These are phyloP conservation scores for Fraxinus greggii DNA, from an alignment of 305 asterid genomes.

Conservation along the genomic window DNA sequence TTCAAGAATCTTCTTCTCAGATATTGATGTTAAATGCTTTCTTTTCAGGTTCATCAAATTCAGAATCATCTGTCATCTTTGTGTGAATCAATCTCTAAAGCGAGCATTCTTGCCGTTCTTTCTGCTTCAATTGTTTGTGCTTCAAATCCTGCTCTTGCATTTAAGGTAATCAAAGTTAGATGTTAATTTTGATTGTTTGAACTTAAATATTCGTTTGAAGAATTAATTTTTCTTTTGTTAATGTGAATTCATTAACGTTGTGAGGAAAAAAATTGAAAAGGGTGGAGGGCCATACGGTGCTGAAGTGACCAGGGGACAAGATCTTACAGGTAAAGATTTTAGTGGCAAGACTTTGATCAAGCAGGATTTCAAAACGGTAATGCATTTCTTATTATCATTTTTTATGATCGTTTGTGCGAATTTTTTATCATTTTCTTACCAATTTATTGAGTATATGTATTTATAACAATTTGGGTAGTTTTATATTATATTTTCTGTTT, in stretches of 20 bases:
- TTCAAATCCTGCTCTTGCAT: conserved; percentile 82
- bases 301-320: conserved; percentile 93
- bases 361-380: conserved; percentile 93
- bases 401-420: not conserved
- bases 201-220: not conserved
- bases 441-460: not conserved
- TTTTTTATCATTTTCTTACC: not conserved
- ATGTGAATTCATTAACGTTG: conserved; percentile 15
- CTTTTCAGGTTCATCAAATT: conserved; percentile 31
- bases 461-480: conserved; percentile 1
- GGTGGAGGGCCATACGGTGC: conserved; percentile 97
- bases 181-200: not conserved
- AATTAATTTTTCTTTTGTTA: not conserved
- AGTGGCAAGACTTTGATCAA: conserved; percentile 77
- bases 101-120: conserved; percentile 53
- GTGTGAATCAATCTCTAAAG: conserved; percentile 55
- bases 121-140: conserved; percentile 70
- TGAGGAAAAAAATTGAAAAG: conserved; percentile 31
- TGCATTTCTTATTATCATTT: not conserved
- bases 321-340: conserved; percentile 78
- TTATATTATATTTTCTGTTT: not conserved
- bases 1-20: not conserved
- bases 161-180: conserved; percentile 48
- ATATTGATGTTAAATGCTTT: not conserved
- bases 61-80: conserved; percentile 30